These are phyloP conservation scores for Diaporthe capsici DNA, from an alignment of 2,329 filamentous ascomycete species.

Conservation along the genomic window DNA sequence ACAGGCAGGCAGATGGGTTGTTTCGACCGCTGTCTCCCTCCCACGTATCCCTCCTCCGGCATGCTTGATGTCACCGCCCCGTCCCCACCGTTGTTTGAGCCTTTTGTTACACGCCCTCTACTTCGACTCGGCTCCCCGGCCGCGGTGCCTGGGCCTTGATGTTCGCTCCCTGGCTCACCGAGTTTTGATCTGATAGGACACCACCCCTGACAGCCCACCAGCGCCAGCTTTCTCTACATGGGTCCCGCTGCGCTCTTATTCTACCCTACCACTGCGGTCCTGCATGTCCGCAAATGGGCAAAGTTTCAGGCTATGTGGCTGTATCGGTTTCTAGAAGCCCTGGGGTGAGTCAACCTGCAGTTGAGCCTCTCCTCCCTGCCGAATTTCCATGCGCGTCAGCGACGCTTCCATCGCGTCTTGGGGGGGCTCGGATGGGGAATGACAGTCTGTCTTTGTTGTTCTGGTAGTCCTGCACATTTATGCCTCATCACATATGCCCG, in stretches of 20 bases:
- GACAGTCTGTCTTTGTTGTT: background rate
- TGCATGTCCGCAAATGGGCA: constrained; percentile 37
- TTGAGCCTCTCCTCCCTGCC: constrained; percentile 33
- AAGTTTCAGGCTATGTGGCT: constrained; percentile 31
- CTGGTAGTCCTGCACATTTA: constrained; percentile 36
- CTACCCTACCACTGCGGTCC: background rate
- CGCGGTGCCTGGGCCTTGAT: constrained; percentile 9
- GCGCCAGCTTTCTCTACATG: constrained; percentile 38
- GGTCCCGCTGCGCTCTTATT: constrained; percentile 22
- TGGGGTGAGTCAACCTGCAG: constrained; percentile 35
- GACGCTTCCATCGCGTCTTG: constrained; percentile 22
- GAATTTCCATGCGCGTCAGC: constrained; percentile 18
- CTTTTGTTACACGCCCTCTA: constrained; percentile 18
- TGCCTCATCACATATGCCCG: constrained; percentile 30
- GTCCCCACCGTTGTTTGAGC: constrained; percentile 11
- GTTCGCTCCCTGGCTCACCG: constrained; percentile 28
- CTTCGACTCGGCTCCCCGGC: background rate
- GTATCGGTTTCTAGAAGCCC: constrained; percentile 36
- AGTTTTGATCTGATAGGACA: constrained; percentile 28
- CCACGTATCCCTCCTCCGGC: background rate
- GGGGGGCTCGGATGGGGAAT: background rate
- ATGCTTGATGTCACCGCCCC: constrained; percentile 38
- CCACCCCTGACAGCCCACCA: background rate
- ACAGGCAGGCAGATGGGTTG: constrained; percentile 23
- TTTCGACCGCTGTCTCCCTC: constrained; percentile 4